Base-by-base conservation (phyloP, 345 rosid genomes). In the Citrus reticulata region DNA sequence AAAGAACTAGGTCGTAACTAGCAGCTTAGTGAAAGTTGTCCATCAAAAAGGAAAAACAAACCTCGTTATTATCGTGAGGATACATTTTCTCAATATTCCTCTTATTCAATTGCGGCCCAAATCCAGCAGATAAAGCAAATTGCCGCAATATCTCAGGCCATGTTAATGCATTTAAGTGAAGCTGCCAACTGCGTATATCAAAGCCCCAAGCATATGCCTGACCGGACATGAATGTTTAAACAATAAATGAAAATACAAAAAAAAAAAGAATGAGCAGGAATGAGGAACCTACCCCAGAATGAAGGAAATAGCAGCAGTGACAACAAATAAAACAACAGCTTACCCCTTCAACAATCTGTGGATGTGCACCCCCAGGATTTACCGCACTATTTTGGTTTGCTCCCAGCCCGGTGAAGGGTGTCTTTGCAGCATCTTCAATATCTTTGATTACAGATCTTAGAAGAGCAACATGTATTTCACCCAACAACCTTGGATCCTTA, bases 161-260 rank as follows among this genome's bases (percentile, higher is more conserved):
- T 30, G 98, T 93, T 74, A 91, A 81, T 51, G 82, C 87, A 84
- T 91, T 93, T 87, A 95, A 80, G 87, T 91, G 89, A 69, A 83
- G 73, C 78, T 89, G 90, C 98, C 98, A 95, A 80, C 88, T 90
- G 73, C 86, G 84, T 76, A 93, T 87, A 82, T 91, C 94, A 83
- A 93, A 95, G n/a, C 98, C 97, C 98, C 98, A 95, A 54, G 93
- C 86, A 81, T 89, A 93, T 58, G 97, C 98, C 97, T 95, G 79
- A 73, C 40, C 22, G 1, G 17, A 79, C 19, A 60, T 61, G 76
- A 16, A 72, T 30, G 22, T 19, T 11, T 3, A 62, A 19, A 19
- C 58, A 70, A 46, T n/a, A 54, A 49, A 75, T 54, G 20, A 40
- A n/a, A 34, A 42, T 79, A 9, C 37, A 0, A 35, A 37, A 7